These are phyloP conservation scores for Ogataea neopini DNA, from an alignment of 805 yeast genomes.

Conservation along the genomic window DNA sequence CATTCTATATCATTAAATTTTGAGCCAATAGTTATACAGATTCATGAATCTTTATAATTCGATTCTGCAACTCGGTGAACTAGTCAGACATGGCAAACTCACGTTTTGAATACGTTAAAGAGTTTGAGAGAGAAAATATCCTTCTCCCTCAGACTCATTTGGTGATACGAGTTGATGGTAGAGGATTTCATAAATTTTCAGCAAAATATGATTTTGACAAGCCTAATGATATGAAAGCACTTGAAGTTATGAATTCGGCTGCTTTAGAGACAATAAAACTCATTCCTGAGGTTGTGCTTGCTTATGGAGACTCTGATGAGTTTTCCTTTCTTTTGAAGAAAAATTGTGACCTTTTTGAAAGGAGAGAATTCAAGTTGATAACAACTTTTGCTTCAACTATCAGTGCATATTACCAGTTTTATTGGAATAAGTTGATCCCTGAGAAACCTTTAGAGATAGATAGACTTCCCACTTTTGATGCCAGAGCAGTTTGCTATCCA, in stretches of 20 bases:
- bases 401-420: constrained; percentile 69
- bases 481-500: constrained; percentile 87
- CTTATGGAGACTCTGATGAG: constrained; percentile 96
- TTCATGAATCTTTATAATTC: no score
- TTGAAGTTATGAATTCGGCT: constrained; percentile 77
- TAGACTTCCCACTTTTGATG: constrained; percentile 85
- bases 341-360: constrained; percentile 69
- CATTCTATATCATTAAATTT: no score
- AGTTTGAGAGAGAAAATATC: constrained; percentile 71
- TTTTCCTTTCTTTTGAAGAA: constrained; percentile 76
- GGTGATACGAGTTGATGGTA: constrained; percentile 86
- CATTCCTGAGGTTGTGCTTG: constrained; percentile 72
- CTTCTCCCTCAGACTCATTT: constrained; percentile 81
- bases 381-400: constrained; percentile 81
- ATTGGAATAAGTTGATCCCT: constrained; percentile 65
- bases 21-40: no score
- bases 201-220: constrained; percentile 71
- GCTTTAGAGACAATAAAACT: constrained; percentile 65
- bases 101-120: constrained; percentile 81
- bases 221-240: constrained; percentile 83
- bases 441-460: constrained; percentile 40
- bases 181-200: constrained; percentile 89
- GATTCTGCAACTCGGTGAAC: no score
- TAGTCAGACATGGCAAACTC: constrained; percentile 69
- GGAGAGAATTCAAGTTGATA: constrained; percentile 79